Base-by-base conservation (phyloP, 352 stramenopile genomes). In the Phytophthora gonapodyides region DNA sequence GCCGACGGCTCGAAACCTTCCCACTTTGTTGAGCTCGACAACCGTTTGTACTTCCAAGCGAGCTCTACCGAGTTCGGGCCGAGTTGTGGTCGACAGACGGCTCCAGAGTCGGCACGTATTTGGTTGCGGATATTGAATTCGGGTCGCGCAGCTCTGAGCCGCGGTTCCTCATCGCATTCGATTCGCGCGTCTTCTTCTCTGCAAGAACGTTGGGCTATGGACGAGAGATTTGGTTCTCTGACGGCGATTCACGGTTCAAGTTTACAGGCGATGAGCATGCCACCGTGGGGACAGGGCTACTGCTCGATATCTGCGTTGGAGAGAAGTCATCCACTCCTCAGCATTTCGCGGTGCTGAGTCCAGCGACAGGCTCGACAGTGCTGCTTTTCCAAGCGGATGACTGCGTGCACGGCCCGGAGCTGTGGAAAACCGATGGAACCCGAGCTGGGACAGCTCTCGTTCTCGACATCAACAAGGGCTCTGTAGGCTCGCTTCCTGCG, bases 311-410 rank as follows among this genome's bases (percentile, higher is more conserved):
- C 43, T 78, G 71, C 34, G 5, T 31, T 4, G 81, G 83, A 15
- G 16, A 46, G 0, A 55, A 48, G 8, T 83, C 77, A 1, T 94
- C 86, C 0, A 55, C 79, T 12, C 89, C 89, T 33, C 57, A 67
- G 31, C 78, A 71, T 42, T 84, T 87, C 43, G 71, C 71, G 19
- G 67, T 61, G 46, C 50, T 86, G 12, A 46, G 27, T 1, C 16
- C 33, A 1, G 27, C 48, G 0, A 19, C 16, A 31, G 57, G 51
- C 9, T 13, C 37, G 16, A 10, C 43, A 5, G 46, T 80, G 12
- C 40, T 96, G 12, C 72, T 95, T 10, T 98, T 97, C 56, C 77
- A 88, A 43, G 91, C 91, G 7, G 71, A 94, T 58, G 91, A 97
- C 57, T 88, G 89, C 46, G 52, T 78, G 9, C 80, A 88, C 31